phyloP scores from a whole-genome alignment of 192 early-diverging fungal genomes.

The Phlyctochytrium bullatum region DNA sequence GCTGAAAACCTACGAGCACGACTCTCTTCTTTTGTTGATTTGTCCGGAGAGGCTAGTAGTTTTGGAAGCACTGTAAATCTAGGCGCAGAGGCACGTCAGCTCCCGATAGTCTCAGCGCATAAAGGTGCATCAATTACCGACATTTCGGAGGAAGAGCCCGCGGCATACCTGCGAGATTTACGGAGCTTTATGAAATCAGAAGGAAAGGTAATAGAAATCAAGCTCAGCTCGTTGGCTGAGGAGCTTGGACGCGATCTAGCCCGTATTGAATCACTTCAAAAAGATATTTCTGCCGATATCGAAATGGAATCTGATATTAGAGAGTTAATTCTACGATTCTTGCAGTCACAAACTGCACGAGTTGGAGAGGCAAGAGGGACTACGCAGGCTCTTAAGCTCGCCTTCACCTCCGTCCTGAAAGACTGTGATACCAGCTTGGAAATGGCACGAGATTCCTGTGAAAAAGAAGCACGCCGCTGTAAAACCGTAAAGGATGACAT shows the following conservation, averaged over 20 bases:
- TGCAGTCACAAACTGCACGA: not conserved
- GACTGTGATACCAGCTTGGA: not conserved
- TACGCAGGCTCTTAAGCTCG: not conserved
- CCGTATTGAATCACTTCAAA: not conserved
- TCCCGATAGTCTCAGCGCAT: not conserved
- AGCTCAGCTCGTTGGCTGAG: not conserved
- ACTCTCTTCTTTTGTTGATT: conserved; percentile 2
- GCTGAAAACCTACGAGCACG: not conserved
- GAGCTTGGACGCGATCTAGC: not conserved
- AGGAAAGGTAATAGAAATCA: not conserved
- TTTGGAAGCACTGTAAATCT: not conserved
- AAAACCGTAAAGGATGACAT: not conserved
- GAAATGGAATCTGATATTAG: not conserved
- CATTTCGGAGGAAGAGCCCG: not conserved
- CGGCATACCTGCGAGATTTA: not conserved
- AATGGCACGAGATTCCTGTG: not conserved
- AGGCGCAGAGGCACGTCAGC: not conserved
- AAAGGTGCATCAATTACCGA: not conserved
- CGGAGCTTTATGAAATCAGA: not conserved
- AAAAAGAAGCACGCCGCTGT: not conserved
- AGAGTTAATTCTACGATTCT: not conserved
- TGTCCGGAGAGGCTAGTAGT: not conserved
- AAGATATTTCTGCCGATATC: not conserved
- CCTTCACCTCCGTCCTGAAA: not conserved
- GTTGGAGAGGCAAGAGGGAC: not conserved